Conservation (phyloP, 768 basidiomycete genomes). For the Hypholoma fasciculare region DNA sequence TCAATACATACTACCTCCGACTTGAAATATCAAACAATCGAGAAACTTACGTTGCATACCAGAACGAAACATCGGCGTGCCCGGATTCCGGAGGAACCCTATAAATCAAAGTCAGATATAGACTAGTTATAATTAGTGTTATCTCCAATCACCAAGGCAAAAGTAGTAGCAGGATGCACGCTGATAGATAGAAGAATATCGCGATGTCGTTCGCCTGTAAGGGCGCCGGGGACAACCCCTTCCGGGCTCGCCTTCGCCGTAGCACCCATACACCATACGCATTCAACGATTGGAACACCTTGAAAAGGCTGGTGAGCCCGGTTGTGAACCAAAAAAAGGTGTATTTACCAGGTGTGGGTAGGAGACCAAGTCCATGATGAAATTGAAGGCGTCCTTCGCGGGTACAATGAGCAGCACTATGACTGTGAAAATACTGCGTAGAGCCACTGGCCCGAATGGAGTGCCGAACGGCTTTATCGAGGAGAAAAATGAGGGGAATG, state of each 20-base stretch:
- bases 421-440: slow-evolving; percentile 39
- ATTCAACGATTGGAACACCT: slow-evolving; percentile 32
- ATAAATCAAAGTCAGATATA: not conserved
- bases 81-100: slow-evolving; percentile 37
- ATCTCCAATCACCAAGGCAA: slow-evolving; percentile 28
- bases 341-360: slow-evolving; percentile 35
- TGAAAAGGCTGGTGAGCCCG: not conserved
- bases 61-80: slow-evolving; percentile 37
- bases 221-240: slow-evolving; percentile 21
- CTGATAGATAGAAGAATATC: slow-evolving; percentile 25
- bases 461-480: slow-evolving; percentile 50
- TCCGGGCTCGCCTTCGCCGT: slow-evolving; percentile 20
- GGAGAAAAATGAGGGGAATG: slow-evolving; percentile 46
- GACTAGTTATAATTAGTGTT: not conserved
- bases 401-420: slow-evolving; percentile 41
- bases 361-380: slow-evolving; percentile 38
- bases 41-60: slow-evolving; percentile 35
- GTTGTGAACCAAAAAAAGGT: slow-evolving; percentile 18
- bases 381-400: slow-evolving; percentile 37
- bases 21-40: not conserved
- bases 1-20: not conserved
- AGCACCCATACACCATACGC: slow-evolving; percentile 32
- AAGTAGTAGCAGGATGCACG: slow-evolving; percentile 28
- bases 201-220: slow-evolving; percentile 25
- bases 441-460: slow-evolving; percentile 40